phyloP scores from a whole-genome alignment of 2,329 filamentous ascomycete species.

The Tolypocladium pustulatum region DNA sequence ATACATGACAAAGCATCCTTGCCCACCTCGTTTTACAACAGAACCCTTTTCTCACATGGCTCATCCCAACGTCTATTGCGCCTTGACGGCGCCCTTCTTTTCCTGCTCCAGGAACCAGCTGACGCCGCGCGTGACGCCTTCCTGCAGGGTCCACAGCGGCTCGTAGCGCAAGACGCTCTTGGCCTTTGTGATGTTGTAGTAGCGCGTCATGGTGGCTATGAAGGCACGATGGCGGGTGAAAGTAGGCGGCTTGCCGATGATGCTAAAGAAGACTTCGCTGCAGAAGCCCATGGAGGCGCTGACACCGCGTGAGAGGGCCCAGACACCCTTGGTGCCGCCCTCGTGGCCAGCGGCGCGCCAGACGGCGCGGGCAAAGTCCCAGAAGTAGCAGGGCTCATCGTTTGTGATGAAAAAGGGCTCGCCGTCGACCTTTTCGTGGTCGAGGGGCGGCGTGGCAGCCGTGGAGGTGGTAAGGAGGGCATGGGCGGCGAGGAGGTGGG shows the following conservation, averaged over 20 bases:
- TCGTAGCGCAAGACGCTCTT: slow-evolving; percentile 58
- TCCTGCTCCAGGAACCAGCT: slow-evolving; percentile 45
- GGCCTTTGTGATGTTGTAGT: slow-evolving; percentile 69
- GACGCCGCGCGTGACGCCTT: slow-evolving; percentile 48
- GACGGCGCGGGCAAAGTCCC: slow-evolving; percentile 73
- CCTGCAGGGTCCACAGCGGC: slow-evolving; percentile 55
- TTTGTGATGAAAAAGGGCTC: slow-evolving; percentile 89
- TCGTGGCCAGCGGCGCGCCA: slow-evolving; percentile 54
- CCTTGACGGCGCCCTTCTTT: slow-evolving; percentile 18
- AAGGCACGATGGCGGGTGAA: slow-evolving; percentile 50
- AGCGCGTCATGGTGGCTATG: slow-evolving; percentile 65
- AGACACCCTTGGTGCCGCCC: slow-evolving; percentile 42
- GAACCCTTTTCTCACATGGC: background rate
- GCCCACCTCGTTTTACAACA: background rate
- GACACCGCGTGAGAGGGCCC: slow-evolving; percentile 40
- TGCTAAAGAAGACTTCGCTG: slow-evolving; percentile 39
- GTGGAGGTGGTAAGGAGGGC: slow-evolving; percentile 54
- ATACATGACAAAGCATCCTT: background rate
- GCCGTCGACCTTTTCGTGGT: slow-evolving; percentile 67
- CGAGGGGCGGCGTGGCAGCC: slow-evolving; percentile 51
- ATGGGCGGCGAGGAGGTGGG: slow-evolving; percentile 70
- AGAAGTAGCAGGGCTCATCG: slow-evolving; percentile 79
- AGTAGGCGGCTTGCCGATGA: slow-evolving; percentile 42
- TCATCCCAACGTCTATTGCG: slow-evolving; percentile 2
- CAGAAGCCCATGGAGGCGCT: slow-evolving; percentile 41